Base-by-base conservation (phyloP, 495 filamentous ascomycete species). In the Xylaria acuta region DNA sequence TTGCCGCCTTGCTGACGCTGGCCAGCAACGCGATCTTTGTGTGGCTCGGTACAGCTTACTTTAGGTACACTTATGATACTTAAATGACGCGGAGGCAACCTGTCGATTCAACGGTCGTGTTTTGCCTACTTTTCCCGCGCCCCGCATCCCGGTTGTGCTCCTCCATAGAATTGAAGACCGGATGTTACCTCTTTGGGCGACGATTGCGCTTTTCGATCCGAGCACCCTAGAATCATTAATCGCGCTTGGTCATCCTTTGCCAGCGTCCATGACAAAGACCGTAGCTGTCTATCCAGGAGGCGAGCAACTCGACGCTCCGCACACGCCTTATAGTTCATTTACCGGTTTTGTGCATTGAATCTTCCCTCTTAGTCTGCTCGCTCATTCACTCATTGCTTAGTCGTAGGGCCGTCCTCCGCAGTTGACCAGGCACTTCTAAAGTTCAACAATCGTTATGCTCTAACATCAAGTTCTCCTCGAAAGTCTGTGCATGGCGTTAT, bases 81-180 rank as follows among this genome's bases (percentile, higher is more conserved):
- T 67, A 43, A 36, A 67, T 67, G 67, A 12, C 54, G 67, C 51
- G 66, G 66, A 41, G 32, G 47, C 30, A 62, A 45, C 67, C 51
- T 27, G 41, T 45, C 47, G 54, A 62, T 30, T 69, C 25, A 41
- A 60, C 36, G 32, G 64, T 12, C 30, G n/a, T 68, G 38, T 43
- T 18, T n/a, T 64, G 12, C 2, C 34, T 25, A 41, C 38, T 14
- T 38, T 25, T 43, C 59, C 30, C 34, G 59, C 18, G n/a, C 59
- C 59, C 36, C 59, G 59, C 59, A 63, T 63, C 22, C 16, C 16
- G 18, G 30, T 36, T 36, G 6, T 38, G 16, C 18, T 38, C 20
- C 58, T 60, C 58, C 32, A 20, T 38, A 5, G 34, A 60, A 38
- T 43, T 25, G 30, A 30, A 56, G 12, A 56, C 16, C 22, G 4